phyloP scores from a whole-genome alignment of 75 land plant genomes.

The Isoetes taiwanensis region DNA sequence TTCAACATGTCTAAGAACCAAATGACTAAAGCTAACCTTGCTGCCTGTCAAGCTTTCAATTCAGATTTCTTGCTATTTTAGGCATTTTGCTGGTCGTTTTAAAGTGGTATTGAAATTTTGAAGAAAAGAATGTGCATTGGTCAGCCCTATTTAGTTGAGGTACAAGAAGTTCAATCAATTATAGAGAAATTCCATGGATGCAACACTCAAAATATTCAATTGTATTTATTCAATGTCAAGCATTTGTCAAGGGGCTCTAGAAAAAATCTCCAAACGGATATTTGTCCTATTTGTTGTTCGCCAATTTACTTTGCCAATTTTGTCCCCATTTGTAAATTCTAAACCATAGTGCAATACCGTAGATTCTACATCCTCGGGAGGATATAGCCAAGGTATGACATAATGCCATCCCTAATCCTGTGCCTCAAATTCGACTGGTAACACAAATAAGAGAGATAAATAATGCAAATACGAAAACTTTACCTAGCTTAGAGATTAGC shows the following conservation, averaged over 20 bases:
- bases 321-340: conserved; percentile 53
- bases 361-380: conserved; percentile 41
- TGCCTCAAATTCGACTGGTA: conserved; percentile 63
- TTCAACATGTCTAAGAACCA: no score
- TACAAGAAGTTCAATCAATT: no score
- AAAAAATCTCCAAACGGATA: conserved; percentile 71
- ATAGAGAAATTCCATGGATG: no score
- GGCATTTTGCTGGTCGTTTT: no score
- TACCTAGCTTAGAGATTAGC: neutral
- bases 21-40: no score
- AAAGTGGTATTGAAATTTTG: no score
- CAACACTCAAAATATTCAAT: no score
- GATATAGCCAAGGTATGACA: conserved; percentile 85
- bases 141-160: no score
- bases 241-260: conserved; percentile 83
- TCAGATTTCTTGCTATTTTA: no score
- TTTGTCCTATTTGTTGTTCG: conserved; percentile 53
- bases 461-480: neutral
- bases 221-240: no score
- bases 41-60: no score
- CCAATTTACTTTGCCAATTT: conserved; percentile 85
- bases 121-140: no score
- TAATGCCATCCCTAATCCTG: conserved; percentile 40
- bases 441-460: neutral
- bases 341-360: conserved; percentile 85